These are phyloP conservation scores for Gymnopilus junonius DNA, from an alignment of 768 basidiomycete species.

Conservation along the genomic window DNA sequence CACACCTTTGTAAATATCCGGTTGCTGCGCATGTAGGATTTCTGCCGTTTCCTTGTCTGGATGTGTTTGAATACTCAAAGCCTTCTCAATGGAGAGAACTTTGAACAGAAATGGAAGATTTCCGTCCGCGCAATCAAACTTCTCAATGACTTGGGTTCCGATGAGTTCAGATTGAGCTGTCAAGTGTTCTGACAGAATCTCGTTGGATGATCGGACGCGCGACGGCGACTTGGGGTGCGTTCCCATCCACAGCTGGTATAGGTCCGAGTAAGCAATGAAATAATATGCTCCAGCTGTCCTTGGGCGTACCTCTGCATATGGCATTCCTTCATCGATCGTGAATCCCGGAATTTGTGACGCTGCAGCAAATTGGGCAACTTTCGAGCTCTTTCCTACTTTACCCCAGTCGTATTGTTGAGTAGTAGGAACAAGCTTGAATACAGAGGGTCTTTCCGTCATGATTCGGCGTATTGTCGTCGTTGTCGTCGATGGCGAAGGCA, in stretches of 20 bases:
- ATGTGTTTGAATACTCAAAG: slow-evolving; percentile 90
- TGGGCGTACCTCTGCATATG: slow-evolving; percentile 90
- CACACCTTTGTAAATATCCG: slow-evolving; percentile 91
- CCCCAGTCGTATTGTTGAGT: slow-evolving; percentile 97
- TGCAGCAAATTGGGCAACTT: slow-evolving; percentile 85
- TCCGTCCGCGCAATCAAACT: slow-evolving; percentile 59
- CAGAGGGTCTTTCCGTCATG: slow-evolving; percentile 23
- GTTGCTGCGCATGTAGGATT: slow-evolving; percentile 65
- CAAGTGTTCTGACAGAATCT: slow-evolving; percentile 62
- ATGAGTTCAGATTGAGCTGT: slow-evolving; percentile 70
- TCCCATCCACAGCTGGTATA: slow-evolving; percentile 93
- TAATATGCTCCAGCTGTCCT: not conserved
- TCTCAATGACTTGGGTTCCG: slow-evolving; percentile 56
- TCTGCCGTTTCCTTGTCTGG: slow-evolving; percentile 86
- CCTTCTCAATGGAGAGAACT: slow-evolving; percentile 87
- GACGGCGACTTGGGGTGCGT: slow-evolving; percentile 80
- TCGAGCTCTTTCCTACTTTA: slow-evolving; percentile 75
- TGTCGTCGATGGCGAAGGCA: not conserved
- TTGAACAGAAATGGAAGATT: slow-evolving; percentile 94
- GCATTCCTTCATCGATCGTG: slow-evolving; percentile 65
- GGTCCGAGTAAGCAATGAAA: slow-evolving; percentile 12
- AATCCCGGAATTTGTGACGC: slow-evolving; percentile 68
- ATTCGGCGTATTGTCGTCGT: not conserved
- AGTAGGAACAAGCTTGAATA: slow-evolving; percentile 85
- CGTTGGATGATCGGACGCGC: slow-evolving; percentile 36